Percentiles rank a stretch among this genome's conserved stretches.
These are phyloP conservation scores for Tolypocladium paradoxum DNA, from an alignment of 2,329 filamentous ascomycete species.

Conservation along the genomic window DNA sequence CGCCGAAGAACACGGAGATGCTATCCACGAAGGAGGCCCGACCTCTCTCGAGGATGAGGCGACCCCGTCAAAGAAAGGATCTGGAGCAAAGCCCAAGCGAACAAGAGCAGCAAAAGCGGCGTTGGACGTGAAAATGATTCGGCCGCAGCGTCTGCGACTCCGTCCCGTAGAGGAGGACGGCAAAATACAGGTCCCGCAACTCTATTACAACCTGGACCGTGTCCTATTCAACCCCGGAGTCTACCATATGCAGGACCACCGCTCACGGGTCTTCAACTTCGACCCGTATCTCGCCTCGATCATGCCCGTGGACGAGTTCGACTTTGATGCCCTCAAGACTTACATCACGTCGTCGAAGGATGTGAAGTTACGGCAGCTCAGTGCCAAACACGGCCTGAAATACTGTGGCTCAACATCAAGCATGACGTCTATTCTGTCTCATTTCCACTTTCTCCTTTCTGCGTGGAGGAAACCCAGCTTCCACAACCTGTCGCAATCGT, in stretches of 20 bases:
- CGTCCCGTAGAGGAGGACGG: slow-evolving; percentile 21
- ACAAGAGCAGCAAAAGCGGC: neutral
- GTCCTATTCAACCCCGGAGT: slow-evolving; percentile 95
- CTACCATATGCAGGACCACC: slow-evolving; percentile 80
- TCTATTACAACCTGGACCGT: slow-evolving; percentile 69
- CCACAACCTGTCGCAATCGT: slow-evolving; percentile 54
- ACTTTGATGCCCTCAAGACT: slow-evolving; percentile 74
- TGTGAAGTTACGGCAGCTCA: slow-evolving; percentile 55
- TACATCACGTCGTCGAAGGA: slow-evolving; percentile 93
- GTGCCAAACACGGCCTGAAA: slow-evolving; percentile 56
- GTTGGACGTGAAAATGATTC: slow-evolving; percentile 18
- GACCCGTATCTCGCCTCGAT: slow-evolving; percentile 88
- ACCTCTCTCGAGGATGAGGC: neutral
- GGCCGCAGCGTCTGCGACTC: slow-evolving; percentile 14
- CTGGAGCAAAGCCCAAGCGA: slow-evolving; percentile 3
- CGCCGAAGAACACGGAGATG: neutral
- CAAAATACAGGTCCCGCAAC: slow-evolving; percentile 37
- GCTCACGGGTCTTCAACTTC: slow-evolving; percentile 88
- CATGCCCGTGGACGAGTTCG: slow-evolving; percentile 88
- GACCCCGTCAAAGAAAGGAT: neutral
- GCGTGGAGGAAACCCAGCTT: slow-evolving; percentile 66
- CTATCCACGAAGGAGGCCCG: neutral
- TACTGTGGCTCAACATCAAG: slow-evolving; percentile 95
- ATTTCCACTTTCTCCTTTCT: slow-evolving; percentile 90
- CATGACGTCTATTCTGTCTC: slow-evolving; percentile 78